Conservation (phyloP, 768 basidiomycete species). For the Boletus sensibilis region DNA sequence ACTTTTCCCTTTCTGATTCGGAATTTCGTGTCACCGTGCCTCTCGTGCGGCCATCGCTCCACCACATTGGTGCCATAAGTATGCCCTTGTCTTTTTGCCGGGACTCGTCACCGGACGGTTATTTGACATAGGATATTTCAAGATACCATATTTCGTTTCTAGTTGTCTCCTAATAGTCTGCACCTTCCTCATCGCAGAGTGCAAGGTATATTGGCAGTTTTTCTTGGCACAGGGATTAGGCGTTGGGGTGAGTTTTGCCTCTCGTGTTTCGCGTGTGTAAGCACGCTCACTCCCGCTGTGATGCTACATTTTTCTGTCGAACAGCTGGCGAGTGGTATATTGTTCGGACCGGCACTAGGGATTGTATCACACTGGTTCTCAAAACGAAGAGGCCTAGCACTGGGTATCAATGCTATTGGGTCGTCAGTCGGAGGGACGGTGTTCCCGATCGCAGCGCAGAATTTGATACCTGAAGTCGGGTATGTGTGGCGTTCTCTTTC, state of each 20-base stretch:
- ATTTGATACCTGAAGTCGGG: conserved; percentile 56
- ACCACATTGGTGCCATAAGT: conserved; percentile 37
- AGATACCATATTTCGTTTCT: conserved; percentile 44
- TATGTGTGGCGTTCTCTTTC: conserved; percentile 27
- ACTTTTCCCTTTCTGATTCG: not conserved
- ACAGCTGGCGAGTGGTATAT: conserved; percentile 47
- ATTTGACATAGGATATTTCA: conserved; percentile 73
- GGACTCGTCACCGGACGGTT: conserved; percentile 64
- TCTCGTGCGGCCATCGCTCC: not conserved
- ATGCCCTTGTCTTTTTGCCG: conserved; percentile 60
- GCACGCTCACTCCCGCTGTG: not conserved
- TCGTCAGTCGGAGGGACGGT: conserved; percentile 68
- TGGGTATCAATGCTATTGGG: conserved; percentile 64
- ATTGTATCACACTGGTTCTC: conserved; percentile 76
- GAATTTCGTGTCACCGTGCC: not conserved
- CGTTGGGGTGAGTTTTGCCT: conserved; percentile 49
- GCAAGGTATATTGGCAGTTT: conserved; percentile 75
- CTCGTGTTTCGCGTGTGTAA: not conserved
- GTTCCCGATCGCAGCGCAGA: conserved; percentile 60
- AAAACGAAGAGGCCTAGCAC: conserved; percentile 49
- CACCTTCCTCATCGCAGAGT: conserved; percentile 69
- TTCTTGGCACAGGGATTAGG: conserved; percentile 71
- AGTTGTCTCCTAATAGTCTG: conserved; percentile 51
- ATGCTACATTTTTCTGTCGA: not conserved
- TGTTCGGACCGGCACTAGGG: conserved; percentile 61